phyloP scores from a whole-genome alignment of 352 stramenopile genomes.

The Pythium phragmiticola region DNA sequence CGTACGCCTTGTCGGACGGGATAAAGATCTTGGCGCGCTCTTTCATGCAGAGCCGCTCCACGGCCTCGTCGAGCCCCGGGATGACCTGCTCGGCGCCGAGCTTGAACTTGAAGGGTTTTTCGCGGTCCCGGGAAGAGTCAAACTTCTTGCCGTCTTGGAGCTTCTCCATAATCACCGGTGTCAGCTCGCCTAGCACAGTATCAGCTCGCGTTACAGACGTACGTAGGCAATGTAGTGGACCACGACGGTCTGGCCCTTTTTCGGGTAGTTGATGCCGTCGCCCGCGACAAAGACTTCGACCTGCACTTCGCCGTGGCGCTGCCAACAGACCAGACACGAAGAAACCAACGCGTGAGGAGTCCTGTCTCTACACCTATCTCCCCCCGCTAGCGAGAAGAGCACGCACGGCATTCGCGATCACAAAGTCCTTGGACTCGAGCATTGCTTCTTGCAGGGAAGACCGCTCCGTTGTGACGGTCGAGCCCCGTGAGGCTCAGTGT shows the following conservation, averaged over 20 bases:
- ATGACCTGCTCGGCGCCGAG: slow-evolving; percentile 89
- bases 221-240: slow-evolving; percentile 90
- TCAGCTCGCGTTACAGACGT: slow-evolving; percentile 7
- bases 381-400: neutral
- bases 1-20: slow-evolving; percentile 85
- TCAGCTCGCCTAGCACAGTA: neutral
- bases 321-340: too few relatives aligned
- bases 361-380: neutral
- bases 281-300: slow-evolving; percentile 89
- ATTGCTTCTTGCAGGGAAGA: neutral
- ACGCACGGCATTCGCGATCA: slow-evolving; percentile 50
- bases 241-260: slow-evolving; percentile 82
- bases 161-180: slow-evolving; percentile 16
- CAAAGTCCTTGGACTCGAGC: slow-evolving; percentile 64
- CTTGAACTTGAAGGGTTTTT: slow-evolving; percentile 91
- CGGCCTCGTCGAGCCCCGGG: slow-evolving; percentile 80
- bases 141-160: slow-evolving; percentile 77
- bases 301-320: slow-evolving; percentile 74
- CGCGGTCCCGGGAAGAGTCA: slow-evolving; percentile 68
- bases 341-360: too few relatives aligned
- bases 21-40: slow-evolving; percentile 87
- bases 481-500: too few relatives aligned
- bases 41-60: slow-evolving; percentile 81
- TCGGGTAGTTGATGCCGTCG: slow-evolving; percentile 90
- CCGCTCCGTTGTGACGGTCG: too few relatives aligned